Percentiles rank a stretch among this genome's conserved stretches.
Conservation (phyloP, 257 asterid genomes). For the Galeopsis tetrahit region DNA sequence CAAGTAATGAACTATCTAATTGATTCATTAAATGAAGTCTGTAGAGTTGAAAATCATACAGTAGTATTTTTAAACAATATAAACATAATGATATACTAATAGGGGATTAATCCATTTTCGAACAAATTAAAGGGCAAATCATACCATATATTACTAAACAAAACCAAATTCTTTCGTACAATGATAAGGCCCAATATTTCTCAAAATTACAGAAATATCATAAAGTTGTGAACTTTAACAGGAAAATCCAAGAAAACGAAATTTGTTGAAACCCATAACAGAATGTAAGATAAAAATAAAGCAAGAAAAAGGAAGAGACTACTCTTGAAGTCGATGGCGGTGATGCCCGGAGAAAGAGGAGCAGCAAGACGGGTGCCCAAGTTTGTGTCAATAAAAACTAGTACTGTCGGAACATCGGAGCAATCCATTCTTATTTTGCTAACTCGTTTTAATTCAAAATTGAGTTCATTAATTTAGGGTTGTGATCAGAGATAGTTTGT, state of each 20-base stretch:
- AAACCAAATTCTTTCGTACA: background rate
- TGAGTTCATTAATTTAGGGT: no score
- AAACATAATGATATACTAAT: no score
- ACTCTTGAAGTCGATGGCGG: constrained; percentile 55
- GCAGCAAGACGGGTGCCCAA: constrained; percentile 58
- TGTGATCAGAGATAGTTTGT: no score
- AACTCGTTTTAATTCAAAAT: no score
- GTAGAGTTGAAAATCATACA: background rate
- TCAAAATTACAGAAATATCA: constrained; percentile 2
- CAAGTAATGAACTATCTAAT: background rate
- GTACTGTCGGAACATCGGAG: constrained; percentile 26
- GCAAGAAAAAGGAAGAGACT: background rate
- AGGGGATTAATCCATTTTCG: background rate
- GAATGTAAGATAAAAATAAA: background rate
- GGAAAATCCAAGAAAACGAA: constrained; percentile 7
- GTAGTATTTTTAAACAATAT: no score
- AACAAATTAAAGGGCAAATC: background rate
- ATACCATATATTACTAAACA: no score
- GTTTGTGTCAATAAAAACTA: constrained; percentile 53
- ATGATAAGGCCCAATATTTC: constrained; percentile 11
- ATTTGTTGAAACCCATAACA: background rate
- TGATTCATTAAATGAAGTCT: background rate
- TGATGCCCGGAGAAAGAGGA: constrained; percentile 43
- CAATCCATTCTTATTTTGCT: constrained; percentile 30
- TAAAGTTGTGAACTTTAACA: constrained; percentile 33